Conservation (phyloP, 164 flowering plant species). For the Vitis rupestris region DNA sequence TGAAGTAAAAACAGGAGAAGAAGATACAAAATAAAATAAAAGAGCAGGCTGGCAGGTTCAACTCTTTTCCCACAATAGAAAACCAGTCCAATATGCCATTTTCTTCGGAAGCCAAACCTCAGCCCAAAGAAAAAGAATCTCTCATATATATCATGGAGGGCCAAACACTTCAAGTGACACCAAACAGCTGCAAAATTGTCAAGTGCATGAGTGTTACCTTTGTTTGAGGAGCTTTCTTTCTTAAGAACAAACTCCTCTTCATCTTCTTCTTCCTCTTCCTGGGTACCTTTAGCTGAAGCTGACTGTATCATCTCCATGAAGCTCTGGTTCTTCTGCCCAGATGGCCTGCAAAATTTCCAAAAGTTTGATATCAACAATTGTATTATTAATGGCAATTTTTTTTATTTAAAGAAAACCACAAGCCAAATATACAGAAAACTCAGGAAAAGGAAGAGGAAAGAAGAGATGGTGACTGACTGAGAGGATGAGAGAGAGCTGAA, state of each 20-base stretch:
- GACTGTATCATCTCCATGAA: constrained; percentile 76
- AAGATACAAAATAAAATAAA: too few species aligned
- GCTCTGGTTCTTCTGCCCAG: constrained; percentile 42
- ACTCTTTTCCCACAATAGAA: too few species aligned
- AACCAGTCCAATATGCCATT: too few species aligned
- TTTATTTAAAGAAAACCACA: too few species aligned
- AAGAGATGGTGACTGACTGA: constrained; percentile 45
- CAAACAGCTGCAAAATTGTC: not conserved
- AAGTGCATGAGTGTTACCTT: constrained; percentile 31
- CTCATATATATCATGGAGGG: not conserved
- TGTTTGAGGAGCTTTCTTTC: constrained; percentile 59
- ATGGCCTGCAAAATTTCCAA: constrained; percentile 29
- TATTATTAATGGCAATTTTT: too few species aligned
- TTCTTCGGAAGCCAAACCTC: too few species aligned
- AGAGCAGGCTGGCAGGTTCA: too few species aligned
- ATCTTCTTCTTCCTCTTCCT: constrained; percentile 65
- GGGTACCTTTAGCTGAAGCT: constrained; percentile 31
- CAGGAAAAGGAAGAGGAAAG: not conserved
- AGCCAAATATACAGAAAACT: not conserved
- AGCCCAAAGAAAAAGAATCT: not conserved
- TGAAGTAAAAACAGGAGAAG: not conserved
- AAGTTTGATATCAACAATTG: not conserved
- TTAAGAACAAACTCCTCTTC: constrained; percentile 62
- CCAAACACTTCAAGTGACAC: not conserved
- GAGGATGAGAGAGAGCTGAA: constrained; percentile 52